Base-by-base conservation (phyloP, 306 rosid species). In the Aeschynomene evenia region DNA sequence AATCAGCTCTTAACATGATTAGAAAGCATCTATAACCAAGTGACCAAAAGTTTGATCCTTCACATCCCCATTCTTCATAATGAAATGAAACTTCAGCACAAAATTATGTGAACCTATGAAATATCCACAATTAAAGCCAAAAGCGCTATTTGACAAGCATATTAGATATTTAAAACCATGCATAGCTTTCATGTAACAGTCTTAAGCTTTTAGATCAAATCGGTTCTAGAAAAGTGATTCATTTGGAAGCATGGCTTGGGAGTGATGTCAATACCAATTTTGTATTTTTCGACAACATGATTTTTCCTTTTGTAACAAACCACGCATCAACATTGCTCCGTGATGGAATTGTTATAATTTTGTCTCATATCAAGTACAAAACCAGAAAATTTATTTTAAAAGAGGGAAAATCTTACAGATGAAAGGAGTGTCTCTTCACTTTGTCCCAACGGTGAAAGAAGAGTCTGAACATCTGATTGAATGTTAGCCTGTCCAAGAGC, bases 391-490 rank as follows among this genome's bases (percentile, higher is more conserved):
- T 6, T 4, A 45, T 48, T 14, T 37, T 7, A 40, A 65, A 54
- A 26, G 59, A 14, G 55, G 60, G 19, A 7, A 72, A 50, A 56
- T 64, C 98, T 83, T 83, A 93, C 98, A 33, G 91, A 84, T 66
- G 91, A 87, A 63, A 93, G 86, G 51, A 90, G 83, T 48, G 88
- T 69, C 79, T 82, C 88, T 80, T 93, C 98, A 33, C 72, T 78
- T 72, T 85, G 82, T 63, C 85, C 83, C 50, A 82, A 72, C 48
- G 96, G 96, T 39, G 90, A 95, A 77, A 93, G 89, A 77, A 93
- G 91, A 54, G 75, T 81, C 66, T 88, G 98, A 70, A 86, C 86
- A 88, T 93, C 97, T 29, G 89, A 83, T 71, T 90, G 98, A 77
- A 75, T 74, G 79, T 84, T 90, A 67, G 85, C 73, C 75, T 92